A percentile compares a stretch with the other conserved stretches of the same genome.
These are phyloP conservation scores for Aspergillus sojae DNA, from an alignment of 2,329 filamentous ascomycete species.

Conservation along the genomic window DNA sequence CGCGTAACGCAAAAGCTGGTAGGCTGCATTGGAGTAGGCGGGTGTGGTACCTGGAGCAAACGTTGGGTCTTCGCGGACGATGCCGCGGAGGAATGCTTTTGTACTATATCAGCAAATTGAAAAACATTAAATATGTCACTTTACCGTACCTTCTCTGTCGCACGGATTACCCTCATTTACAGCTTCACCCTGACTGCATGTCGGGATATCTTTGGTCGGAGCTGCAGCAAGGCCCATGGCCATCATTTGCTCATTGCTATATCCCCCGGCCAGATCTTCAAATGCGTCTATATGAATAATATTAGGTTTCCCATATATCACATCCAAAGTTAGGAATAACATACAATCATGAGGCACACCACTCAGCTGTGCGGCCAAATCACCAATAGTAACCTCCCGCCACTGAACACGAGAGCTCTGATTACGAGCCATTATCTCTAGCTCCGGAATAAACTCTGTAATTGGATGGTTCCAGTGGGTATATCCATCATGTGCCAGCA, in stretches of 20 bases:
- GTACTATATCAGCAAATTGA: not conserved
- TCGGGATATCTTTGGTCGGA: not conserved
- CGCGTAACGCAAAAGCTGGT: slow-evolving; percentile 18
- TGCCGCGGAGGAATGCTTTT: slow-evolving; percentile 3
- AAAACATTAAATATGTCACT: not conserved
- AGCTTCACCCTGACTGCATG: not conserved
- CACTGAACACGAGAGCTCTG: slow-evolving; percentile 24
- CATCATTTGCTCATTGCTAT: not conserved
- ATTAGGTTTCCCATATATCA: not conserved
- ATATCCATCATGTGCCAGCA: slow-evolving; percentile 32
- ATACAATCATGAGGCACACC: slow-evolving; percentile 42
- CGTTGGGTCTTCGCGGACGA: not conserved
- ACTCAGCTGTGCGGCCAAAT: slow-evolving; percentile 41
- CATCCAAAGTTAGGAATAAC: slow-evolving; percentile 9
- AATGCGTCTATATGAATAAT: not conserved
- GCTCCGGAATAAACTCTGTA: slow-evolving; percentile 29
- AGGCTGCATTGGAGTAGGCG: slow-evolving; percentile 14
- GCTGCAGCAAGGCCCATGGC: not conserved
- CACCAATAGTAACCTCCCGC: slow-evolving; percentile 41
- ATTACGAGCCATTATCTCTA: slow-evolving; percentile 21
- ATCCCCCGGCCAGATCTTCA: not conserved
- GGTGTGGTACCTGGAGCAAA: not conserved
- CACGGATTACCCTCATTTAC: not conserved
- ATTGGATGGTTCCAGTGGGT: slow-evolving; percentile 25
- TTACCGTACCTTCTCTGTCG: not conserved